phyloP scores from a whole-genome alignment of 164 flowering plant genomes.

The Paratinospora sagittata region DNA sequence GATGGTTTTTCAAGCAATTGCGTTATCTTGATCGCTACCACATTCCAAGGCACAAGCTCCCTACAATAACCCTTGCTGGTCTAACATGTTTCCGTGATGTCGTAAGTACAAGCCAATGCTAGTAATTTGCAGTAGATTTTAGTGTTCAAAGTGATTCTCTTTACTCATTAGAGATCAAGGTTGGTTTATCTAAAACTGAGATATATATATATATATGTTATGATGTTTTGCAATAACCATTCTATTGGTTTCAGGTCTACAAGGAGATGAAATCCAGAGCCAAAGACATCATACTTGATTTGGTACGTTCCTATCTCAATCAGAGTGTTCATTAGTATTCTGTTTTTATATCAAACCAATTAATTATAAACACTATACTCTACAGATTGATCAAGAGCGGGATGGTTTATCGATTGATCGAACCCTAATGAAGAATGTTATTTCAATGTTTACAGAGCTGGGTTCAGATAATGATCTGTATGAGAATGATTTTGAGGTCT shows the following conservation, averaged over 20 bases:
- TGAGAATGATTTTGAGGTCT: slow-evolving; percentile 32
- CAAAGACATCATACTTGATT: slow-evolving; percentile 19
- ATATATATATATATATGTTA: too few relatives aligned
- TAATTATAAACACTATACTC: neutral
- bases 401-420: slow-evolving; percentile 38
- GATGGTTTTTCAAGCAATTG: slow-evolving; percentile 41
- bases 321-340: too few relatives aligned
- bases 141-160: too few relatives aligned
- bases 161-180: too few relatives aligned
- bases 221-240: neutral
- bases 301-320: slow-evolving; percentile 11
- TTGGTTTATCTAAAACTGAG: too few relatives aligned
- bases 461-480: slow-evolving; percentile 26
- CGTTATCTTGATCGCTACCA: slow-evolving; percentile 38
- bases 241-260: slow-evolving; percentile 22
- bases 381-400: slow-evolving; percentile 40
- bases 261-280: slow-evolving; percentile 15
- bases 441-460: slow-evolving; percentile 34
- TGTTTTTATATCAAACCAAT: neutral
- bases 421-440: slow-evolving; percentile 31
- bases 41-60: slow-evolving; percentile 25
- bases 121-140: neutral
- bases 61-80: slow-evolving; percentile 31
- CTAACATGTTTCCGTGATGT: slow-evolving; percentile 32
- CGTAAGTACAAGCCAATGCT: slow-evolving; percentile 15